Conservation (phyloP, 305 asterid genomes). For the Fraxinus baroniana region DNA sequence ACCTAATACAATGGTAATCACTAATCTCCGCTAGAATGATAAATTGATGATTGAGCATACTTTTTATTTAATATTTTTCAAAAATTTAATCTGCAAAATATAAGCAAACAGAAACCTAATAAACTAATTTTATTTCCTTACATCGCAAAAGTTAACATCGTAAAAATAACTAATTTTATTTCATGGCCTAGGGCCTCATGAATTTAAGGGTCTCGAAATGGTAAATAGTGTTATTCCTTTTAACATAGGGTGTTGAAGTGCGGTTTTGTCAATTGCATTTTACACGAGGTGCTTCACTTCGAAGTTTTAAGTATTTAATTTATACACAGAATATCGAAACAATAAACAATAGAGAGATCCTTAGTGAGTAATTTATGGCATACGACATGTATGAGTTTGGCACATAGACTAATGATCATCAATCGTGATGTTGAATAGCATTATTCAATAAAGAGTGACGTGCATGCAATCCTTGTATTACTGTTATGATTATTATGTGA, state of each 20-base stretch:
- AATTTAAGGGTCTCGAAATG: no score
- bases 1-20: neutral
- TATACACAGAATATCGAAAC: neutral
- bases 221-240: neutral
- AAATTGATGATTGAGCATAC: neutral
- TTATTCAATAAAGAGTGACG: neutral
- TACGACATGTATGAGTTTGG: neutral
- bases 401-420: neutral
- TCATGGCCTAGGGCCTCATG: no score
- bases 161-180: no score
- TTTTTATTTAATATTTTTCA: neutral
- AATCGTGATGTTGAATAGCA: neutral
- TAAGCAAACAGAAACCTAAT: neutral
- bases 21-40: neutral
- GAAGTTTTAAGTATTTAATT: neutral
- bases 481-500: neutral
- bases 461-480: neutral
- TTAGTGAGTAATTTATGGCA: neutral
- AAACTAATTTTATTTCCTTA: neutral
- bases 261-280: neutral
- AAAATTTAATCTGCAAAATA: neutral
- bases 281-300: neutral
- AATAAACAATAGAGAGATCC: neutral
- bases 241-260: neutral
- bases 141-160: neutral